A percentile compares a stretch with the other conserved stretches of the same genome.
Conservation (phyloP, 768 basidiomycete genomes). For the Porpolomopsis calyptriformis region DNA sequence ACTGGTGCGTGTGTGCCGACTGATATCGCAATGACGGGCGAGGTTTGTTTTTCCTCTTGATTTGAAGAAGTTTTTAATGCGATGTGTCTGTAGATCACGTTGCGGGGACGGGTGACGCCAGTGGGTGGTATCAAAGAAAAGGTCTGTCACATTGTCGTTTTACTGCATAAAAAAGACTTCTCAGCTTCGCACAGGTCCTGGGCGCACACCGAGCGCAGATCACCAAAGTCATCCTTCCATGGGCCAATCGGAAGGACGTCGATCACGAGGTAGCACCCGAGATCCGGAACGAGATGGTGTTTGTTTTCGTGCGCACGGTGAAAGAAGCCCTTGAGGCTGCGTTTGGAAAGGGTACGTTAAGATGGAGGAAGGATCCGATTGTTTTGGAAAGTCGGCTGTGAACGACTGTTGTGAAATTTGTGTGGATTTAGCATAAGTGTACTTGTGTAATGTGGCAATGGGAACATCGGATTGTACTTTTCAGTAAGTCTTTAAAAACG, state of each 20-base stretch:
- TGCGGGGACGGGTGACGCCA: slow-evolving; percentile 70
- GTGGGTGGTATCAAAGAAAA: slow-evolving; percentile 92
- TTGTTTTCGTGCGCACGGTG: slow-evolving; percentile 72
- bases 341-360: slow-evolving; percentile 60
- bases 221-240: slow-evolving; percentile 74
- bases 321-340: slow-evolving; percentile 75
- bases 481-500: not conserved
- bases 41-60: slow-evolving; percentile 33
- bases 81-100: slow-evolving; percentile 46
- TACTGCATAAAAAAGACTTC: not conserved
- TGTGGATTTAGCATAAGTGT: not conserved
- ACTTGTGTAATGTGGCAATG: not conserved
- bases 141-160: slow-evolving; percentile 14
- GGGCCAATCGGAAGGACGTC: slow-evolving; percentile 79
- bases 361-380: slow-evolving; percentile 47
- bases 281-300: slow-evolving; percentile 64
- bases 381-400: slow-evolving; percentile 48
- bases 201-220: slow-evolving; percentile 84
- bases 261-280: slow-evolving; percentile 73
- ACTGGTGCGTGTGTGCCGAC: slow-evolving; percentile 65
- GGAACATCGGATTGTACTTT: not conserved
- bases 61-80: not conserved
- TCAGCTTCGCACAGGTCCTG: slow-evolving; percentile 39
- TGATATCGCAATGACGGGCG: slow-evolving; percentile 82
- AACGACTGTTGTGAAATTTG: not conserved